Evolutionary conservation across 371 early-diverging fungal genomes (phyloP).

Genomic region (Mucor irregularis): DNA sequence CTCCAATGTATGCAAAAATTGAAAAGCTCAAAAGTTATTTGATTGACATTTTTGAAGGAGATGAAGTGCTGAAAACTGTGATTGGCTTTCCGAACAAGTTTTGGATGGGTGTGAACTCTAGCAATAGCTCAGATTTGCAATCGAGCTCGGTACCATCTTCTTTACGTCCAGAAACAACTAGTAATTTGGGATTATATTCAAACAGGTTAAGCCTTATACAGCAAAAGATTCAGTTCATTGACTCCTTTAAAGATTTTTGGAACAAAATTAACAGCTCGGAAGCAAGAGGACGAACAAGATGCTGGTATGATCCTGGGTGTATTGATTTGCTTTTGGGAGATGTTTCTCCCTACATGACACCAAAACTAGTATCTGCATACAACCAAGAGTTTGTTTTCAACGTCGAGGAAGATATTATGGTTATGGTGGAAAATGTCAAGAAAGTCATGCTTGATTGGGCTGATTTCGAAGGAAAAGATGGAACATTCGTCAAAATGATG

Average conservation of each 20-base stretch:
- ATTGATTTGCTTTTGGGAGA: constrained; percentile 48
- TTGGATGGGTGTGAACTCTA: constrained; percentile 8
- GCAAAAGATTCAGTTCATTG: constrained; percentile 24
- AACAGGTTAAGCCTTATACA: background rate
- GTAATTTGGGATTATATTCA: background rate
- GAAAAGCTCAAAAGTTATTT: constrained; percentile 67
- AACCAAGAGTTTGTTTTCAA: constrained; percentile 45
- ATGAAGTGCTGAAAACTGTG: constrained; percentile 61
- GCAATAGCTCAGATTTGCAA: background rate
- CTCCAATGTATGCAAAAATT: constrained; percentile 65
- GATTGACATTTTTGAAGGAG: constrained; percentile 71
- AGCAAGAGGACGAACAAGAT: constrained; percentile 33
- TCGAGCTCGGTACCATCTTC: background rate
- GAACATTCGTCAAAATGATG: constrained; percentile 45
- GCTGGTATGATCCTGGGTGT: constrained; percentile 49
- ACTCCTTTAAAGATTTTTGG: constrained; percentile 38
- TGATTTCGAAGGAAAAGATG: constrained; percentile 42
- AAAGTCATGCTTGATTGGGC: constrained; percentile 26
- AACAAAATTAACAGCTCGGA: constrained; percentile 33
- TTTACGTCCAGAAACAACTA: background rate
- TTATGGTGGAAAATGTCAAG: constrained; percentile 22
- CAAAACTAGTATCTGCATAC: constrained; percentile 36
- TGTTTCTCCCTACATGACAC: constrained; percentile 51
- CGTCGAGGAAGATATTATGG: constrained; percentile 33
- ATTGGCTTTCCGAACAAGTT: constrained; percentile 39